Base-by-base conservation (phyloP, 495 filamentous ascomycete species). In the Elaphomyces granulatus region DNA sequence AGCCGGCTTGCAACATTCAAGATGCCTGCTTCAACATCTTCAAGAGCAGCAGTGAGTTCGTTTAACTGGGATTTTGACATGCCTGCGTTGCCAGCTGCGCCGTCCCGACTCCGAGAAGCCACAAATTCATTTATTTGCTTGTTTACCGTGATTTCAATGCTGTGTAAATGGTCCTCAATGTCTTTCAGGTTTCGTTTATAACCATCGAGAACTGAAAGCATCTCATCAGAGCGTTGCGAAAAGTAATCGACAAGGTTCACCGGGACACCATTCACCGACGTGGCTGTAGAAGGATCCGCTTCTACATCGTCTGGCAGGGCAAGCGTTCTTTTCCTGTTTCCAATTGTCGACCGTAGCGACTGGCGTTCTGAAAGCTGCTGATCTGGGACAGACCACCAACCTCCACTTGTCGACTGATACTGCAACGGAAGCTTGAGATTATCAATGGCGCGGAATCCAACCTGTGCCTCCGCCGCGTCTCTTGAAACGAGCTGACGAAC, bases 131-230 rank as follows among this genome's bases (percentile, higher is more conserved):
- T 75, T 40, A 82, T 71, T 53, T 86, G 78, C 41, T 78, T 71
- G 44, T 78, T 64, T 34, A 83, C 67, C 18, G 71, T 74, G 7
- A 66, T 61, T 51, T 92, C 83, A 16, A 94, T 76, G 2, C 78
- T 75, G 36, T 79, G 67, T 35, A 94, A 65, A 54, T 90, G 84
- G 46, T 74, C 68, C 58, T 94, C 86, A 37, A 94, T 85, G 55
- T 93, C 85, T 35, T 71, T 64, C 36, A 94, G 58, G 43, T 80
- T 83, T 20, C 63, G 58, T 45, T 75, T 71, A 52, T 87, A 86
- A 45, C 59, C 67, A 4, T 69, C 65, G 21, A 87, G 68, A 19
- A 78, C 78, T 4, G 64, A 56, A 6, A 70, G 61, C 72, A 93
- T 78, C 46, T 80, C 81, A 34, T 83, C 76, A 0, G 79, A 71